These are phyloP conservation scores for Mucor lusitanicus DNA, from an alignment of 371 early-diverging fungal species.

Conservation along the genomic window DNA sequence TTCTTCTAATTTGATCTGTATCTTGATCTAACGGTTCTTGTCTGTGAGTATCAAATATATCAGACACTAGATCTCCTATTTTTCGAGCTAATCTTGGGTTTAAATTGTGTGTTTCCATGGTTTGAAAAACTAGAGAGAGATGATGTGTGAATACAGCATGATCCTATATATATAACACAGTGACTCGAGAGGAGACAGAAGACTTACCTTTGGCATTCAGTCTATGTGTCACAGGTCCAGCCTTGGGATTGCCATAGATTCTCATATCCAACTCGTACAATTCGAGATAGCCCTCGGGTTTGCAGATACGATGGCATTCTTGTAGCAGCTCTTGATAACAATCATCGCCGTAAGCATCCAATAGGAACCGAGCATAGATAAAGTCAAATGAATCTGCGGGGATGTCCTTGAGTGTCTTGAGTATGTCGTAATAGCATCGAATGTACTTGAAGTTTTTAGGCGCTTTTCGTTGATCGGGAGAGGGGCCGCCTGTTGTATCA, in stretches of 20 bases:
- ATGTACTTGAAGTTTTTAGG: conserved; percentile 37
- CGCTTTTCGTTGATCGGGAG: conserved; percentile 12
- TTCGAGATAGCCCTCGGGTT: conserved; percentile 38
- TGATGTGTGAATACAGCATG: background rate
- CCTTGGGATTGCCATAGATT: conserved; percentile 32
- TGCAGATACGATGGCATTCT: conserved; percentile 37
- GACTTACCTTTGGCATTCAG: conserved; percentile 32
- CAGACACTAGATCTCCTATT: conserved; percentile 25
- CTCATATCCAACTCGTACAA: conserved; percentile 45
- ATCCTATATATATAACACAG: no score
- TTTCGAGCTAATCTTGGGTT: conserved; percentile 41
- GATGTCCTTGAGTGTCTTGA: conserved; percentile 26
- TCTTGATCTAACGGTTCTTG: conserved; percentile 6
- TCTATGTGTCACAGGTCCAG: conserved; percentile 33
- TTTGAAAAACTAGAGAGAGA: background rate
- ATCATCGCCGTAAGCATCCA: conserved; percentile 23
- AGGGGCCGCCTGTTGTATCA: conserved; percentile 20
- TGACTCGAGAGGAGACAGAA: no score
- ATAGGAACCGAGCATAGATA: conserved; percentile 37
- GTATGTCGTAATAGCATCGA: conserved; percentile 18
- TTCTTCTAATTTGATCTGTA: conserved; percentile 6
- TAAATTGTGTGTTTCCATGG: conserved; percentile 24
- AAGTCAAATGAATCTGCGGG: conserved; percentile 41
- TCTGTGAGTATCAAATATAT: background rate
- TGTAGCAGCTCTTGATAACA: conserved; percentile 29